Base-by-base conservation (phyloP, 306 rosid genomes). In the Trifolium subterraneum region DNA sequence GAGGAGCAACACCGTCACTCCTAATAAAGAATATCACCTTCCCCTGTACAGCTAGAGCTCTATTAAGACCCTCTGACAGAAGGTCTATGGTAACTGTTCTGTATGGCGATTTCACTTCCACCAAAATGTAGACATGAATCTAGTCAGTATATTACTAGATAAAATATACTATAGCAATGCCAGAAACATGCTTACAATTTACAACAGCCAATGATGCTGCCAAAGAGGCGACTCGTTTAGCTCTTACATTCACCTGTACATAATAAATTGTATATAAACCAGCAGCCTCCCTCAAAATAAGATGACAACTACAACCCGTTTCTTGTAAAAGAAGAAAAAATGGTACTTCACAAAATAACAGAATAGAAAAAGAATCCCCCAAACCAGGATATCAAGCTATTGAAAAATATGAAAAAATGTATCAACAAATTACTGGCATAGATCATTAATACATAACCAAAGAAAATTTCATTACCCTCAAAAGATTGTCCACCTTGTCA, bases 11-110 rank as follows among this genome's bases (percentile, higher is more conserved):
- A 78, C 76, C 72, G 42, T 93, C 98, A 79, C 86, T 89, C 80
- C 73, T 87, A 51, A 93, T 78, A 84, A 84, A 88, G 89, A 89
- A 88, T 68, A 91, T 54, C 70, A 91, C 97, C 86, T 88, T 93
- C 75, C 94, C 97, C 3, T 83, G 86, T 29, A 91, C 78, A 58
- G 94, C 94, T 25, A 87, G 84, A 64, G 88, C 77, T 88, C 79
- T 93, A 87, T 93, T 93, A 42, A 85, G 81, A 84, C 98, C 97
- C 82, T 87, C 97, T 23, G 82, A 78, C 69, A 91, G 76, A 83
- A 52, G 79, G 79, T 84, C 87, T 47, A 91, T 19, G 68, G 89
- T 84, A 73, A 86, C 87, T 78, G 87, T 84, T 82, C 50, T 84
- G 75, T 88, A 79, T 12, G 96, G 74, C 33, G 84, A 79, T 72